Conservation (phyloP, 1,284 basidiomycete genomes). For the Ceratorhiza oryzae-sativae region DNA sequence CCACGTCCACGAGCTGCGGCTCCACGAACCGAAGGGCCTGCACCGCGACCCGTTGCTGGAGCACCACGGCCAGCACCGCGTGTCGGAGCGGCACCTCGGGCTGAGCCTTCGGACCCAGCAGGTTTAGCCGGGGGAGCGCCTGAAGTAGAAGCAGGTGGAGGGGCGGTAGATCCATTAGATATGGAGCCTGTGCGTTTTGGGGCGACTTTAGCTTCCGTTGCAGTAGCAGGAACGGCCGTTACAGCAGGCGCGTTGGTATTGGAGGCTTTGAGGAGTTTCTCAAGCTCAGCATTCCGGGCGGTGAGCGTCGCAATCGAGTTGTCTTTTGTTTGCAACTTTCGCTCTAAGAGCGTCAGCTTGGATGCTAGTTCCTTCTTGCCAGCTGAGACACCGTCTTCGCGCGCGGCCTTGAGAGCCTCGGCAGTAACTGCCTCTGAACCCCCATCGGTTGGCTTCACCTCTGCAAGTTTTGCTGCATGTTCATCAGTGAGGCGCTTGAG, state of each 20-base stretch:
- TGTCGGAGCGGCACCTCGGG: conserved; percentile 27
- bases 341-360: conserved; percentile 52
- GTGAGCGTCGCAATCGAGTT: conserved; percentile 35
- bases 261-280: conserved; percentile 25
- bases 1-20: conserved; percentile 31
- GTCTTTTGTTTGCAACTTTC: conserved; percentile 40
- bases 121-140: conserved; percentile 2
- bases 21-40: conserved; percentile 5
- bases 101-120: conserved; percentile 32
- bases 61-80: conserved; percentile 8
- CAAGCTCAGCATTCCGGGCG: conserved; percentile 30
- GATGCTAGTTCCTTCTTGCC: conserved; percentile 44
- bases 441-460: conserved; percentile 7
- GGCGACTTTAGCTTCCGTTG: conserved; percentile 5
- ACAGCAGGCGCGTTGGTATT: conserved; percentile 15
- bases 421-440: background rate
- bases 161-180: conserved; percentile 18
- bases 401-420: conserved; percentile 20
- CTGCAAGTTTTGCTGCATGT: conserved; percentile 35
- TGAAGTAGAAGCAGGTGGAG: background rate
- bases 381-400: conserved; percentile 34
- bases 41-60: background rate
- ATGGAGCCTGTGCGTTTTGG: conserved; percentile 18
- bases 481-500: conserved; percentile 50
- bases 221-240: conserved; percentile 11